Evolutionary conservation across 768 basidiomycete species (phyloP).

Genomic region (Termitomyces eurrhizus): DNA sequence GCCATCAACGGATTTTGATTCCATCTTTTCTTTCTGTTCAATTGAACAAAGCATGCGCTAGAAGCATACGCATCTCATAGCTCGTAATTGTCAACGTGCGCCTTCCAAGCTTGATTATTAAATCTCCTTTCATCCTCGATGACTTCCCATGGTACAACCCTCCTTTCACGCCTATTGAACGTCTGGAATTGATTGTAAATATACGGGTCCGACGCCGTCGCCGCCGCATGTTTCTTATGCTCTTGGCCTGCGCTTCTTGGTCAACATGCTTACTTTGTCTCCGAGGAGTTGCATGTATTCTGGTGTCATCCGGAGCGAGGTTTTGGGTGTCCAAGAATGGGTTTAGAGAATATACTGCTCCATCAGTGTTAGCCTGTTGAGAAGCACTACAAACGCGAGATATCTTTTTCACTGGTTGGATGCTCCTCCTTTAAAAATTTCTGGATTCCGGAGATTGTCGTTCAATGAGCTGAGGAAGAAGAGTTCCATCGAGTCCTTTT

Average conservation of each 20-base stretch:
- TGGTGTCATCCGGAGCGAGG: not conserved
- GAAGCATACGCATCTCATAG: conserved; percentile 1
- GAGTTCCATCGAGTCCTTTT: not conserved
- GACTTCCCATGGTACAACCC: not conserved
- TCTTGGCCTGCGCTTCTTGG: not conserved
- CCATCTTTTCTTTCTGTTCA: not conserved
- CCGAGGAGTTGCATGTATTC: conserved; percentile 5
- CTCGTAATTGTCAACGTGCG: not conserved
- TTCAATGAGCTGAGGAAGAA: not conserved
- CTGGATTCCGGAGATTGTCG: not conserved
- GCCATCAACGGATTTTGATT: not conserved
- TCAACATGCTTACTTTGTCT: not conserved
- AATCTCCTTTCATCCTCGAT: not conserved
- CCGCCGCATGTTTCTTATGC: conserved; percentile 8
- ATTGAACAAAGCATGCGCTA: conserved; percentile 11
- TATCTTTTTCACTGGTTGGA: not conserved
- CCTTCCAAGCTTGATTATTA: not conserved
- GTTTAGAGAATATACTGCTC: not conserved
- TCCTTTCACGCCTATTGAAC: not conserved
- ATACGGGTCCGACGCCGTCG: conserved; percentile 7
- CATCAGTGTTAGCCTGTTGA: not conserved
- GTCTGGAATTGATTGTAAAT: not conserved
- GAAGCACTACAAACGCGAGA: too few species aligned
- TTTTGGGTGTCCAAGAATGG: not conserved
- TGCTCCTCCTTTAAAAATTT: not conserved